Base-by-base conservation (phyloP, 2,329 filamentous ascomycete species). In the Thelonectria olida region DNA sequence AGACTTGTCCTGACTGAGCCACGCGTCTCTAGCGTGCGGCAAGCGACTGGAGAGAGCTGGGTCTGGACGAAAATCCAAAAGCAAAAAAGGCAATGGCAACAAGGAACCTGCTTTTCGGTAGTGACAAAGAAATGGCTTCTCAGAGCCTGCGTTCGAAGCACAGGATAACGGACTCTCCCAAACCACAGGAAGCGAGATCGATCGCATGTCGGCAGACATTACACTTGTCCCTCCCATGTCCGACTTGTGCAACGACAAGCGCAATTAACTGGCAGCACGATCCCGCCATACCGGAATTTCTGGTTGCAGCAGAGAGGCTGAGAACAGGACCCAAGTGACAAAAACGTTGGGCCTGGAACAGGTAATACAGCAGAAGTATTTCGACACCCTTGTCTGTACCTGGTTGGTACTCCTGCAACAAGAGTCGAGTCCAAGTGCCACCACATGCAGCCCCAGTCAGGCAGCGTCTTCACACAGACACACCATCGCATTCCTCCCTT, bases 1-100 rank as follows among this genome's bases (percentile, higher is more conserved):
- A 48, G 38, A 53, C 56, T 54, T 54, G 49, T 53, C n/a, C 38
- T 52, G 45, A 50, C 45, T 57, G 48, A 12, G 25, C 39, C 19
- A 44, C 50, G 31, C 25, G 44, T 47, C 45, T 54, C 44, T 51
- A 49, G 36, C 34, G 50, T 59, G 31, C 15, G 12, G n/a, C 15
- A 15, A 34, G 13, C 15, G 31, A 34, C 31, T 34, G 31, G 31
- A 15, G 15, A 34, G 10, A 15, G 31, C 31, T 15, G 31, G 31
- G 31, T 34, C 31, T 15, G 15, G 10, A 34, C 31, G 31, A 34
- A 7, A 15, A 34, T 34, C 23, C 13, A 23, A 31, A 28, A 45
- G 28, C 28, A 31, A 36, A 5, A 22, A 20, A 1, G 20, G 17
- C 17, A 13, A 19, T 25, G 13, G 28, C 8, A 31, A 20, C 9